phyloP scores from a whole-genome alignment of 306 rosid genomes.

The Aeschynomene evenia region DNA sequence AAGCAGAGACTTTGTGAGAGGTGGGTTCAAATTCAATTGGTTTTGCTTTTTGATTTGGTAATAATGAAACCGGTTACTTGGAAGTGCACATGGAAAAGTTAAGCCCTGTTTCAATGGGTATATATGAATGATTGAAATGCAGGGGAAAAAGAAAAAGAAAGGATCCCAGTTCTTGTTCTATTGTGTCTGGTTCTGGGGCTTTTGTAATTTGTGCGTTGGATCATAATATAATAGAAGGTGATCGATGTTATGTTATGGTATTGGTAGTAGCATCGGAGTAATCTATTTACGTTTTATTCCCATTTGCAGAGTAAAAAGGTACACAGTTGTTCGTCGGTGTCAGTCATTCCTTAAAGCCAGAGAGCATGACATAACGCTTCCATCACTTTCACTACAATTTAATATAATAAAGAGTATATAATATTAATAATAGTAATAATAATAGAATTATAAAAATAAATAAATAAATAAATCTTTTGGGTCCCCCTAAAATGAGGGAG shows the following conservation, averaged over 20 bases:
- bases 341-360: conserved; percentile 20
- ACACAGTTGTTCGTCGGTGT: conserved; percentile 21
- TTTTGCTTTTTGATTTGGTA: conserved; percentile 22
- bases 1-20: conserved; percentile 25
- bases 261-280: conserved; percentile 26
- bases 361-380: conserved; percentile 38
- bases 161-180: conserved; percentile 27
- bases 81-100: conserved; percentile 25
- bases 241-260: conserved; percentile 40
- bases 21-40: conserved; percentile 16
- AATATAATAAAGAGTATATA: too few species aligned
- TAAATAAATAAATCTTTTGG: background rate
- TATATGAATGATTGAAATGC: conserved; percentile 16
- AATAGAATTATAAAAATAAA: background rate
- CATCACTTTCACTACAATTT: conserved; percentile 23
- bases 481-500: conserved; percentile 26
- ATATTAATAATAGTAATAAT: too few species aligned
- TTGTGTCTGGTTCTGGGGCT: conserved; percentile 27
- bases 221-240: conserved; percentile 38
- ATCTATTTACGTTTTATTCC: conserved; percentile 28
- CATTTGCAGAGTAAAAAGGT: conserved; percentile 6
- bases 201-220: conserved; percentile 21
- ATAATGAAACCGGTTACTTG: conserved; percentile 11
- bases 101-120: background rate
- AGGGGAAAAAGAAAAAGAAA: background rate